Conservation (phyloP, 208 protist species). For the Leptomonas pyrrhocoris region DNA sequence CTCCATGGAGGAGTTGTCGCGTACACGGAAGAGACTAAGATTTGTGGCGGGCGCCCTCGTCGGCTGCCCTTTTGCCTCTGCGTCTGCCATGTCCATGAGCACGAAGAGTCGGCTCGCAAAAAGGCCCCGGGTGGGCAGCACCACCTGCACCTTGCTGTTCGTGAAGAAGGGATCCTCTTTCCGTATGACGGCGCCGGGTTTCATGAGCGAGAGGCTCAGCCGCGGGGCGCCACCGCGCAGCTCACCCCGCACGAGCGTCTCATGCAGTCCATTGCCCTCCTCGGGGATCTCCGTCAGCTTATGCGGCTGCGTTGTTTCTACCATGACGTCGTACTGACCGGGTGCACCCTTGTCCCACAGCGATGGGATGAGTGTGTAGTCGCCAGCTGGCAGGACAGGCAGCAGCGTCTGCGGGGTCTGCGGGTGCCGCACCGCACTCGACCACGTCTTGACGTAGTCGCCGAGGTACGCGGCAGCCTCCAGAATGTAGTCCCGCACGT, state of each 20-base stretch:
- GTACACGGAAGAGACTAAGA: constrained; percentile 60
- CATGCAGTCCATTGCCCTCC: constrained; percentile 52
- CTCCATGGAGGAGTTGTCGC: constrained; percentile 55
- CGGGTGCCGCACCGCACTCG: constrained; percentile 24
- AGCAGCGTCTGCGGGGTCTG: constrained; percentile 38
- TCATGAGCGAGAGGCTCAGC: constrained; percentile 19
- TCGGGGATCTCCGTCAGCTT: constrained; percentile 37
- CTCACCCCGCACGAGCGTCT: constrained; percentile 43
- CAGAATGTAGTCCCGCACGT: constrained; percentile 30
- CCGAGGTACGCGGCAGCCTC: constrained; percentile 38
- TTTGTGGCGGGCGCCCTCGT: constrained; percentile 37
- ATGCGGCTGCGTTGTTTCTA: constrained; percentile 76
- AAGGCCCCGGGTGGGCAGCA: constrained; percentile 30
- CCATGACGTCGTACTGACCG: constrained; percentile 56
- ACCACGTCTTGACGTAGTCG: constrained; percentile 46
- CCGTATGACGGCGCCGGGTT: constrained; percentile 27
- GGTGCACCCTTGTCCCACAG: constrained; percentile 66
- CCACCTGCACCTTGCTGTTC: constrained; percentile 59
- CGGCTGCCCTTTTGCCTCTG: constrained; percentile 31
- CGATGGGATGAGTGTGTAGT: constrained; percentile 76
- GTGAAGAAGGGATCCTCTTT: constrained; percentile 60
- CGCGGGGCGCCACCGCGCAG: constrained; percentile 28
- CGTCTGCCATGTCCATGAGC: constrained; percentile 45
- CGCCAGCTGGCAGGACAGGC: constrained; percentile 65
- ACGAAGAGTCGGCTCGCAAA: constrained; percentile 62